Conservation (phyloP, 345 rosid species). For the Eucalyptus camaldulensis region DNA sequence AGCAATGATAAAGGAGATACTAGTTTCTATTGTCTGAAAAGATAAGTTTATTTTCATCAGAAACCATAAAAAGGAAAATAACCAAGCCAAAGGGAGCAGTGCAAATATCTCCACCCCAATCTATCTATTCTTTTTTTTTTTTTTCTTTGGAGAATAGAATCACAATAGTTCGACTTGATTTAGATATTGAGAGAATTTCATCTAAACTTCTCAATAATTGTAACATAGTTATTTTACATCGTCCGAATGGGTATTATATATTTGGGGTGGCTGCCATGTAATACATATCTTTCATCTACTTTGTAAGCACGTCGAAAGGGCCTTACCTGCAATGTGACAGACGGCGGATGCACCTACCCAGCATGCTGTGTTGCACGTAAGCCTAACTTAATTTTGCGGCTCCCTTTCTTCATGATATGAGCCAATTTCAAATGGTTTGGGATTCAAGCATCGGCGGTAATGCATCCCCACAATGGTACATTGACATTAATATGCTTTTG, state of each 20-base stretch:
- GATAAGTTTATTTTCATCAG: neutral
- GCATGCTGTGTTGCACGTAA: neutral
- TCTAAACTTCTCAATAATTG: neutral
- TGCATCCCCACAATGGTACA: neutral
- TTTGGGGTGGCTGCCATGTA: neutral
- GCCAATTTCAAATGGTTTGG: neutral
- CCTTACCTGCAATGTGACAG: neutral
- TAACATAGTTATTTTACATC: neutral
- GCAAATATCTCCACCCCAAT: neutral
- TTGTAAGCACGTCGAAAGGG: neutral
- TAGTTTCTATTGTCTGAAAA: neutral
- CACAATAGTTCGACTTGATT: no score
- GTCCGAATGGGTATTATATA: neutral
- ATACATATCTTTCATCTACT: neutral
- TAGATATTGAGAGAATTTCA: neutral
- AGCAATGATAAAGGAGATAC: neutral
- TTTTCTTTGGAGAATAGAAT: neutral
- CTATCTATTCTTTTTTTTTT: neutral
- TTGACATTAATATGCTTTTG: neutral
- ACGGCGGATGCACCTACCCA: neutral
- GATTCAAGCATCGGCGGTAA: neutral
- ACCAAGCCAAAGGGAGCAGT: neutral
- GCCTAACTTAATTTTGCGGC: neutral
- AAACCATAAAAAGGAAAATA: neutral
- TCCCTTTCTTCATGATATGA: neutral